Percentiles rank a stretch among this genome's conserved stretches.
Conservation (phyloP, 2,329 filamentous ascomycete species). For the Nemania sp. region DNA sequence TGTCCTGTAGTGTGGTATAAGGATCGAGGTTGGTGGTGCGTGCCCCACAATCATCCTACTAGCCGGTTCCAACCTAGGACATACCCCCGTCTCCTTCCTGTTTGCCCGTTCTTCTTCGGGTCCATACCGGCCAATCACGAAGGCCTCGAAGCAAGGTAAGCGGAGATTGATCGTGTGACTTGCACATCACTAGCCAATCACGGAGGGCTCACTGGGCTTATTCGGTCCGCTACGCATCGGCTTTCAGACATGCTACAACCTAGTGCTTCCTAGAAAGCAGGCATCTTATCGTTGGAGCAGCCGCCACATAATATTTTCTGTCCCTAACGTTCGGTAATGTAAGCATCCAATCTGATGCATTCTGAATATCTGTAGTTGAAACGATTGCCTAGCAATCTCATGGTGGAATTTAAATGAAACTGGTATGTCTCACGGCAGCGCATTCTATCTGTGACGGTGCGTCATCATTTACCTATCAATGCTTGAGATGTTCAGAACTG, state of each 20-base stretch:
- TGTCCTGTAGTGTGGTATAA: background rate
- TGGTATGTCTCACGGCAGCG: too few species aligned
- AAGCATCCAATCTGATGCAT: too few species aligned
- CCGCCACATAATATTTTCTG: background rate
- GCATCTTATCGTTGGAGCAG: background rate
- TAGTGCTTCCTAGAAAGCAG: too few species aligned
- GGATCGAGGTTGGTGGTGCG: background rate
- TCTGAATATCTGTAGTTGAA: too few species aligned
- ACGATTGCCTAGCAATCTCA: too few species aligned
- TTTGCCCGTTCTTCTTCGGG: constrained; percentile 20
- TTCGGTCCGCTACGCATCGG: constrained; percentile 38
- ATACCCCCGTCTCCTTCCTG: constrained; percentile 27
- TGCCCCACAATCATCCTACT: constrained; percentile 18
- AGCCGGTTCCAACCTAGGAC: background rate
- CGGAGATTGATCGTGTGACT: constrained; percentile 25
- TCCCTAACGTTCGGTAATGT: too few species aligned
- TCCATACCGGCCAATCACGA: constrained; percentile 26
- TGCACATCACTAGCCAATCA: constrained; percentile 29
- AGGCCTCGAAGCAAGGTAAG: background rate
- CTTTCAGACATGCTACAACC: background rate
- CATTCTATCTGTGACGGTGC: too few species aligned
- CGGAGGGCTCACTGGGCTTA: constrained; percentile 17
- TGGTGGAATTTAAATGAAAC: too few species aligned
- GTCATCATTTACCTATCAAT: too few species aligned
- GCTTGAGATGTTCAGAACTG: too few species aligned